phyloP scores from a whole-genome alignment of 2,329 filamentous ascomycete species.

The Apiospora koreana region DNA sequence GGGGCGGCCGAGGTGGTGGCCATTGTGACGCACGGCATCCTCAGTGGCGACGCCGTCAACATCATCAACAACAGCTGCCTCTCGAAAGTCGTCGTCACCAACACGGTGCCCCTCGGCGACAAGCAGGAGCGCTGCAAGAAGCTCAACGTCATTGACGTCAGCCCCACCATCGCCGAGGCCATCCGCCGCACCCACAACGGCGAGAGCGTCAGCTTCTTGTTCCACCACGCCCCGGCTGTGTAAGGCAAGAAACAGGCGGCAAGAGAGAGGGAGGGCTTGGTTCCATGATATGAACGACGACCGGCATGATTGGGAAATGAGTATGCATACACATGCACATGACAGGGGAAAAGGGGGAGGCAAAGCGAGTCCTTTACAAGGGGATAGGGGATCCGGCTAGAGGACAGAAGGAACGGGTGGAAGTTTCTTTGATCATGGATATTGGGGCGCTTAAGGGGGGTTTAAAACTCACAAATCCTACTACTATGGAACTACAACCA shows the following conservation, averaged over 20 bases:
- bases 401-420: background rate
- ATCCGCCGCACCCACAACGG: slow-evolving; percentile 61
- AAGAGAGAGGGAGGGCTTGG: too few relatives aligned
- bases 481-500: background rate
- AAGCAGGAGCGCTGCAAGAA: slow-evolving; percentile 70
- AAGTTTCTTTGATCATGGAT: too few relatives aligned
- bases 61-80: slow-evolving; percentile 70
- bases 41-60: slow-evolving; percentile 68
- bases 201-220: slow-evolving; percentile 51
- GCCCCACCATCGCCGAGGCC: slow-evolving; percentile 65
- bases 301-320: background rate
- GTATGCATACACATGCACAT: background rate
- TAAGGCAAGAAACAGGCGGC: background rate
- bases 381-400: background rate
- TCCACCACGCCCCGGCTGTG: slow-evolving; percentile 30
- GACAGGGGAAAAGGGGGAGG: background rate
- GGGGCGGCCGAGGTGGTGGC: slow-evolving; percentile 87
- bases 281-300: too few relatives aligned
- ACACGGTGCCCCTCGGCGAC: slow-evolving; percentile 75
- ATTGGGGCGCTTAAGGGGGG: background rate
- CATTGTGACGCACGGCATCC: slow-evolving; percentile 91
- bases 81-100: slow-evolving; percentile 73
- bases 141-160: slow-evolving; percentile 77
- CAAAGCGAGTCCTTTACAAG: background rate
- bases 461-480: background rate